A percentile compares a stretch with the other conserved stretches of the same genome.
Evolutionary conservation across 129 eudicot genomes (phyloP).

Genomic region (Arctium lappa): DNA sequence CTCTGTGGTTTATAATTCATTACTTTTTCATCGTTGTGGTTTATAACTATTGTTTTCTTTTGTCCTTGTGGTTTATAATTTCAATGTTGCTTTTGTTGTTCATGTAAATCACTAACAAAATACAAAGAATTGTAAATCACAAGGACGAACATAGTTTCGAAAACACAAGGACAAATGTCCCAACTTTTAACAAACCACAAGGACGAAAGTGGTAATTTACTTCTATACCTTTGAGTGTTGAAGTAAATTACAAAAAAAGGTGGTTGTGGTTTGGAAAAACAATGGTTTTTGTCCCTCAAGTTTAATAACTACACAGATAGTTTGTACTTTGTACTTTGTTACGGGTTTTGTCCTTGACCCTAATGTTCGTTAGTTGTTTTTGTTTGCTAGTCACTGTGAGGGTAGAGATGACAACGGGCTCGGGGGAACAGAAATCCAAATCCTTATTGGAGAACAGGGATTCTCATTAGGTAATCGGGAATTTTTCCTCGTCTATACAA

Average conservation of each 20-base stretch:
- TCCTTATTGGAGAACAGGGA: too few species aligned
- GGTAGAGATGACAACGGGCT: too few species aligned
- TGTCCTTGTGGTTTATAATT: too few species aligned
- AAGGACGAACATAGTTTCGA: background rate
- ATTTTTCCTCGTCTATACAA: too few species aligned
- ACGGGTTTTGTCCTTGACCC: background rate
- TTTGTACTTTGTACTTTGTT: background rate
- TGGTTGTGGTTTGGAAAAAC: background rate
- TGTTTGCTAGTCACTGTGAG: too few species aligned
- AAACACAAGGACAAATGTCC: background rate
- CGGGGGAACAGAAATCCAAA: too few species aligned
- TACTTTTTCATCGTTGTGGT: background rate
- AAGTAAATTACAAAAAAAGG: background rate
- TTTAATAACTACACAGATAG: too few species aligned
- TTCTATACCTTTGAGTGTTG: background rate
- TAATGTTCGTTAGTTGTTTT: background rate
- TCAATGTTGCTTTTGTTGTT: too few species aligned
- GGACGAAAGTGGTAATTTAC: background rate
- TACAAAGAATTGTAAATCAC: too few species aligned
- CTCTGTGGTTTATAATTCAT: background rate
- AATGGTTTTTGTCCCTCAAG: background rate
- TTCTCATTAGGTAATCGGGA: too few species aligned
- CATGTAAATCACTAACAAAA: too few species aligned
- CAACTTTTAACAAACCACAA: background rate
- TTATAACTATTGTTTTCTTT: background rate